Conservation (phyloP, 352 stramenopile species). For the Chrysophaeum taylorii region DNA sequence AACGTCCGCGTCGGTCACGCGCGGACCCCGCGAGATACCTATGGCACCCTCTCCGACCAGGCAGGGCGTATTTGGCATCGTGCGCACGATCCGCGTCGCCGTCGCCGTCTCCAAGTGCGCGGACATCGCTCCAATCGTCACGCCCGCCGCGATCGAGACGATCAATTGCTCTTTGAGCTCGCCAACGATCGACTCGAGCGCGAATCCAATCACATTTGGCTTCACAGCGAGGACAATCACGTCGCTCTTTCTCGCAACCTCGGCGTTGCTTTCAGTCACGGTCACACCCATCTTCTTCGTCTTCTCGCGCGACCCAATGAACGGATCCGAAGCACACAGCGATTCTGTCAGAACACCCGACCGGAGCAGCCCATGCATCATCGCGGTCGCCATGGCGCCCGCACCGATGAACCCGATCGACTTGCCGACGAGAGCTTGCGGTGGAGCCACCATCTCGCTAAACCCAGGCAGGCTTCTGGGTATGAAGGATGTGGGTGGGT, state of each 20-base stretch:
- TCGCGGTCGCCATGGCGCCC: constrained; percentile 45
- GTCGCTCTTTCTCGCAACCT: constrained; percentile 23
- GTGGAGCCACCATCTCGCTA: too few relatives aligned
- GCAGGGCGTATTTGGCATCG: constrained; percentile 79
- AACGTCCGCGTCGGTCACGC: constrained; percentile 49
- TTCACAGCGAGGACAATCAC: constrained; percentile 70
- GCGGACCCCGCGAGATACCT: constrained; percentile 48
- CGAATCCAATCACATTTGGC: constrained; percentile 51
- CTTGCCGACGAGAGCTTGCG: constrained; percentile 17
- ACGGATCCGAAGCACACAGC: constrained; percentile 36
- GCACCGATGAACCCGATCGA: constrained; percentile 48
- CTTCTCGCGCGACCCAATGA: constrained; percentile 32
- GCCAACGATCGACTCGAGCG: too few relatives aligned
- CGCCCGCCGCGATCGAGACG: constrained; percentile 64
- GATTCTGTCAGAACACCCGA: constrained; percentile 19
- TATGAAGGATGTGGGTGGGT: too few relatives aligned
- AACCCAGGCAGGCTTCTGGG: too few relatives aligned
- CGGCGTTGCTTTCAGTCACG: constrained; percentile 19
- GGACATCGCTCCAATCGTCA: constrained; percentile 51
- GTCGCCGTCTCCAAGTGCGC: constrained; percentile 27
- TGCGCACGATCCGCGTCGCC: constrained; percentile 62
- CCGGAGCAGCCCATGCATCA: constrained; percentile 33
- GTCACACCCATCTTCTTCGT: constrained; percentile 29
- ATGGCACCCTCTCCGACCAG: constrained; percentile 57
- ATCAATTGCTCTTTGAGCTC: constrained; percentile 50